Evolutionary conservation across 2,329 filamentous ascomycete genomes (phyloP), one percentile per base, ranked within the genome.

Genomic region (Fusarium miscanthi): DNA sequence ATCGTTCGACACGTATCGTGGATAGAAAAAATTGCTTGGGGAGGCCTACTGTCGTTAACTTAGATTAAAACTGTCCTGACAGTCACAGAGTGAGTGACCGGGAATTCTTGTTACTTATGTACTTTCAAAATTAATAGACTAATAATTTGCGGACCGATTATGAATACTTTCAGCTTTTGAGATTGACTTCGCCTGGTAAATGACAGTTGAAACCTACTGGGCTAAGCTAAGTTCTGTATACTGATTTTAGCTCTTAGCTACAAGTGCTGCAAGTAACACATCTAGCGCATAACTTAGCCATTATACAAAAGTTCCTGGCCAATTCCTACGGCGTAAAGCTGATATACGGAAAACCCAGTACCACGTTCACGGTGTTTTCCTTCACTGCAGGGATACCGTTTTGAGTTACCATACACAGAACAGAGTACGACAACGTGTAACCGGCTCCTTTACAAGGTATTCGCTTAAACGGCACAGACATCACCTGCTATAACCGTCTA

Each of bases 81-180:
- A 0, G 8, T 41, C 12, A 43, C 6, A 43, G 17, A 8, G 8
- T 2, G 40, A 8, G 7, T n/a, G 4, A 23, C 7, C 12, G 21
- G 21, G 40, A 6, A n/a, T 41, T 8, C 14, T n/a, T n/a, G 8
- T n/a, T n/a, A 14, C 2, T 41, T 8, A 13, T n/a, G 21, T 41
- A 11, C 11, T 41, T 13, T 21, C 11, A 41, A n/a, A 8, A 8
- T 14, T 16, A 14, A 23, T 41, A 41, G 40, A 41, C n/a, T 41
- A 23, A 41, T n/a, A n/a, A 41, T 14, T 17, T 17, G 33, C 16
- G 16, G 16, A 17, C 8, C 6, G 8, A 12, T 9, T 6, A 19
- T 40, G 1, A 21, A 9, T 19, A 13, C 13, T 23, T n/a, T 5
- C n/a, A 23, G n/a, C 12, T n/a, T n/a, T 17, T 41, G 7, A 13